phyloP scores from a whole-genome alignment of 345 rosid species.

The Cardamine chenopodiifolia region DNA sequence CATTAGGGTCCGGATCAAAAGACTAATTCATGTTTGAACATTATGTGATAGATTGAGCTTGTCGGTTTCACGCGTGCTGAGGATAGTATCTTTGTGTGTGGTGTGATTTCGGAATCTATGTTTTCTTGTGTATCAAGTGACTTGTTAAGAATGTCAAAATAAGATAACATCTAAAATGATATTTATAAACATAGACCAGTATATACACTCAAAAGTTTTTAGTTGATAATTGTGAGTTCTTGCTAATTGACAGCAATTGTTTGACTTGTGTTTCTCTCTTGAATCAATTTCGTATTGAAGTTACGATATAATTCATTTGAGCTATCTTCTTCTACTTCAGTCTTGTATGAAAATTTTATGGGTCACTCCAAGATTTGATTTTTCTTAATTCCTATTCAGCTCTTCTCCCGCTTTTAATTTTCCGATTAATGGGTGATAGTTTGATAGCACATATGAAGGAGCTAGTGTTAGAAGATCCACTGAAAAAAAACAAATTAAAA shows the following conservation, averaged over 20 bases:
- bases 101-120: slow-evolving; percentile 16
- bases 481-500: not conserved
- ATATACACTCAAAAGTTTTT: not conserved
- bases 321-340: not conserved
- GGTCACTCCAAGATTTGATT: not conserved
- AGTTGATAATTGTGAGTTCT: not conserved
- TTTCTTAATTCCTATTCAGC: not conserved
- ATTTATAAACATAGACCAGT: not conserved
- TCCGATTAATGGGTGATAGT: not conserved
- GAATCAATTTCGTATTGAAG: not conserved
- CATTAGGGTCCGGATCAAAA: not conserved
- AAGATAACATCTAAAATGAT: not conserved
- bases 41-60: slow-evolving; percentile 21
- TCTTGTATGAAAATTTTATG: not conserved
- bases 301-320: not conserved
- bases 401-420: not conserved
- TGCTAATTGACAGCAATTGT: not conserved
- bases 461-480: not conserved
- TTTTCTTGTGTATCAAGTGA: slow-evolving; percentile 15
- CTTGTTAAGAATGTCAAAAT: not conserved
- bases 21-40: slow-evolving; percentile 16
- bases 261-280: not conserved
- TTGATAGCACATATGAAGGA: not conserved
- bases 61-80: slow-evolving; percentile 9
- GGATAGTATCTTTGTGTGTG: slow-evolving; percentile 7